Evolutionary conservation across 768 basidiomycete species (phyloP), one percentile per base, ranked within the genome.

Genomic region (Ephemerocybe angulata): DNA sequence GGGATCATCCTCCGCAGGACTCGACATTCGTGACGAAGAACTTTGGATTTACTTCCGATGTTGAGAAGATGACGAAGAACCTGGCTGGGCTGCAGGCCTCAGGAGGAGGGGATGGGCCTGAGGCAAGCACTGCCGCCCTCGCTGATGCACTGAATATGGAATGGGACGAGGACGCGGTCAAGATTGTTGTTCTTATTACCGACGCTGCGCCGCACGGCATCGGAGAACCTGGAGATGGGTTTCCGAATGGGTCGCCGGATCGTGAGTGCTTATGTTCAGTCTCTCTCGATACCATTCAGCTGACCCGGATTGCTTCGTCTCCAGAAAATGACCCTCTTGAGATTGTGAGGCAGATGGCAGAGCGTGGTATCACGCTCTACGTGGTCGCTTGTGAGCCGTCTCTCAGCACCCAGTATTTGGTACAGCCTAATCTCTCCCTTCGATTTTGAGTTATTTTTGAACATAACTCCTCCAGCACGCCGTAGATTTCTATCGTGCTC

Each of bases 201-300:
- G 83, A 84, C 64, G 75, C 83, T 1, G 81, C 82, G 31, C 80
- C 82, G 1, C 83, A 84, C 67, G 83, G 82, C 8, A 73, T 84
- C 42, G 81, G 80, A 21, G 80, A 83, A 60, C 63, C 65, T 27
- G 79, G 77, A 13, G 82, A 84, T 67, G 77, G 76, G 56, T 67
- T 67, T 51, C 22, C 33, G 4, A 51, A 53, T 4, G 42, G 65
- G 28, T 67, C 66, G 29, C 68, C 66, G 31, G 68, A 69, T 54
- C 65, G 68, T 69, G 53, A 50, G 65, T 64, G 11, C 15, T 3
- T n/a, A n/a, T n/a, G n/a, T 42, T 38, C 24, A 10, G 15, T 11
- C 22, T n/a, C 8, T 27, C 19, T 25, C 35, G 42, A 6, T 15
- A 30, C 37, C 7, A 28, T 17, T 11, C 22, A n/a, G 29, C 33